A percentile compares a stretch with the other conserved stretches of the same genome.
Evolutionary conservation across 805 yeast species (phyloP).

Genomic region (Pichia thaimueangensis): DNA sequence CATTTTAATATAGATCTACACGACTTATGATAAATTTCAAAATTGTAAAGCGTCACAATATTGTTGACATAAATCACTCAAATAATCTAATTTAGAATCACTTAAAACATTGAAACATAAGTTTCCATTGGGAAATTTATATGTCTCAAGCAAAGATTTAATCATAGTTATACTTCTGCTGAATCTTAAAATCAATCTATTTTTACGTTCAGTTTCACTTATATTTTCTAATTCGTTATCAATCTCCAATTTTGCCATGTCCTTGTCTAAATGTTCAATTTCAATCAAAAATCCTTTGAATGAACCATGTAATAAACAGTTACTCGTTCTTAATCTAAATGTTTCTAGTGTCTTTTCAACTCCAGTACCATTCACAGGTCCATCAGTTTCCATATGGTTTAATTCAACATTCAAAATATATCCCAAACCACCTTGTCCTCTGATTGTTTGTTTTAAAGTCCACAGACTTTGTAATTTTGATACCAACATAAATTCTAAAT

Average conservation of each 20-base stretch:
- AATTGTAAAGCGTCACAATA: conserved; percentile 35
- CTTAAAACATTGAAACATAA: conserved; percentile 33
- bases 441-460: conserved; percentile 59
- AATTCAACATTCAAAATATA: conserved; percentile 43
- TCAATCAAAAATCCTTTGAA: conserved; percentile 67
- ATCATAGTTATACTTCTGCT: conserved; percentile 30
- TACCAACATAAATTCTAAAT: conserved; percentile 48
- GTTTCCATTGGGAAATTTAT: conserved; percentile 32
- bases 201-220: conserved; percentile 17
- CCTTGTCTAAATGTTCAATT: conserved; percentile 37
- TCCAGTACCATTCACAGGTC: conserved; percentile 15
- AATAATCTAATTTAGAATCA: conserved; percentile 31
- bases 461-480: conserved; percentile 63
- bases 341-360: conserved; percentile 32
- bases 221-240: conserved; percentile 10
- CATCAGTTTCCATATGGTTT: conserved; percentile 9
- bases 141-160: conserved; percentile 26
- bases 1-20: too few relatives aligned
- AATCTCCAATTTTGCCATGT: conserved; percentile 12
- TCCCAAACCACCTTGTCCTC: conserved; percentile 70
- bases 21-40: conserved; percentile 12
- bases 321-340: conserved; percentile 55
- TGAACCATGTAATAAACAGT: conserved; percentile 66
- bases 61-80: conserved; percentile 35
- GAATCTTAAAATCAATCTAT: conserved; percentile 26